A percentile compares a stretch with the other conserved stretches of the same genome.
Evolutionary conservation across 306 rosid genomes (phyloP).

Genomic region (Cicer pinnatifidum): DNA sequence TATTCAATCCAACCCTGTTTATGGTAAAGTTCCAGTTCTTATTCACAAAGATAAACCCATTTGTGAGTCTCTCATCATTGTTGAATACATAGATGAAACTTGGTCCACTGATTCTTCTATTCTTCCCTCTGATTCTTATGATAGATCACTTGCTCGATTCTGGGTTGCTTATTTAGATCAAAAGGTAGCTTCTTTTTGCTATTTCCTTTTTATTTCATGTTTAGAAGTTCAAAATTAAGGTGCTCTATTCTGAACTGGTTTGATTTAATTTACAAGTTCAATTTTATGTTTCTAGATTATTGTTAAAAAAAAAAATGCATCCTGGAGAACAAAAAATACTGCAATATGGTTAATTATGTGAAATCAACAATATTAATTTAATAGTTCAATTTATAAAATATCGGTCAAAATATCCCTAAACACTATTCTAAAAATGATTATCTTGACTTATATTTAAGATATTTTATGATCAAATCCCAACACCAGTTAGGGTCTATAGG

Average conservation of each 20-base stretch:
- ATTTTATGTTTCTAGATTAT: too few species aligned
- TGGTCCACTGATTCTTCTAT: slow-evolving; percentile 56
- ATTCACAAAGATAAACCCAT: slow-evolving; percentile 57
- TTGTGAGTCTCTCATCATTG: slow-evolving; percentile 64
- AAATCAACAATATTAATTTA: too few species aligned
- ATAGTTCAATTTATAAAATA: too few species aligned
- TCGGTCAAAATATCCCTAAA: too few species aligned
- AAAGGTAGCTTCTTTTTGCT: slow-evolving; percentile 51
- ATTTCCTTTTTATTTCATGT: neutral
- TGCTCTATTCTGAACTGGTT: neutral
- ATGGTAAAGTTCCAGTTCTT: slow-evolving; percentile 65
- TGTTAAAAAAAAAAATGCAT: too few species aligned
- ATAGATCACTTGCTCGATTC: slow-evolving; percentile 58
- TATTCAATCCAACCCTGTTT: slow-evolving; percentile 63
- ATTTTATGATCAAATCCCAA: too few species aligned
- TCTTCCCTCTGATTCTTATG: slow-evolving; percentile 60
- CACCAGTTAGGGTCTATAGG: too few species aligned
- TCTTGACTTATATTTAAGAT: too few species aligned
- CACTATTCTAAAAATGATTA: too few species aligned
- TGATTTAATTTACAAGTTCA: neutral
- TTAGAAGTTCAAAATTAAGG: neutral
- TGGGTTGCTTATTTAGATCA: slow-evolving; percentile 63
- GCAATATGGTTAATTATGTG: too few species aligned
- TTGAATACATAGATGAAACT: slow-evolving; percentile 61
- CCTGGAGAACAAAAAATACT: too few species aligned